Base-by-base conservation (phyloP, 2,329 filamentous ascomycete species). In the Xylaria sp. region DNA sequence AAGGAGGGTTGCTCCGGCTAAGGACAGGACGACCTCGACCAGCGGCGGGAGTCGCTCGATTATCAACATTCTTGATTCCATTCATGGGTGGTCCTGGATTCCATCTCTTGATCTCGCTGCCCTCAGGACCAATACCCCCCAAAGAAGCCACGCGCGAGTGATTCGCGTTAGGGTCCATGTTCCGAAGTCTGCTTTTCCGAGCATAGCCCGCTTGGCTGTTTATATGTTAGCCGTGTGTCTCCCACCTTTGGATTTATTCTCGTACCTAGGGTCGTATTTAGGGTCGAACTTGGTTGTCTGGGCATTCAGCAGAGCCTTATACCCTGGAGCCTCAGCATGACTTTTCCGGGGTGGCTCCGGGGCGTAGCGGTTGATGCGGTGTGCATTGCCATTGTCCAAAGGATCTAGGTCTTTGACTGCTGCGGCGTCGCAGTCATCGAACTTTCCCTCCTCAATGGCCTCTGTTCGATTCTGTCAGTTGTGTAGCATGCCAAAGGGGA, bases 361-460 rank as follows among this genome's bases (percentile, higher is more conserved):
- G 39, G 41, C n/a, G 25, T 25, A 20, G 39, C 25, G 41, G 18
- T 56, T 48, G 15, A 66, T 5, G 5, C 76, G 76, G 41, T 76
- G 75, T 1, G 74, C 71, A 23, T 76, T 72, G 34, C 76, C 76
- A 18, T 51, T 37, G 13, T 75, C 73, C 28, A 76, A 59, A 1
- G 66, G 34, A 55, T 75, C 73, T 32, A 75, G 62, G 4, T 44
- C 57, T 3, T 58, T 69, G 3, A 73, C 74, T 5, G n/a, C 71
- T 9, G 57, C 69, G n/a, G 66, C 67, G 9, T 75, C 75, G 3
- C 71, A 66, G 34, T 76, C 74, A 0, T 75, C 23, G 13, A 77
- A 77, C 0, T 28, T 0, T 3, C 73, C 73, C 7, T 62, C 12
- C 1, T 34, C 28, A 6, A 72, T 52, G 10, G 75, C 75, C 23